A percentile compares a stretch with the other conserved stretches of the same genome.
Conservation (phyloP, 225 moss, liverwort and hornwort genomes). For the Bryoerythrophyllum caledonicum region DNA sequence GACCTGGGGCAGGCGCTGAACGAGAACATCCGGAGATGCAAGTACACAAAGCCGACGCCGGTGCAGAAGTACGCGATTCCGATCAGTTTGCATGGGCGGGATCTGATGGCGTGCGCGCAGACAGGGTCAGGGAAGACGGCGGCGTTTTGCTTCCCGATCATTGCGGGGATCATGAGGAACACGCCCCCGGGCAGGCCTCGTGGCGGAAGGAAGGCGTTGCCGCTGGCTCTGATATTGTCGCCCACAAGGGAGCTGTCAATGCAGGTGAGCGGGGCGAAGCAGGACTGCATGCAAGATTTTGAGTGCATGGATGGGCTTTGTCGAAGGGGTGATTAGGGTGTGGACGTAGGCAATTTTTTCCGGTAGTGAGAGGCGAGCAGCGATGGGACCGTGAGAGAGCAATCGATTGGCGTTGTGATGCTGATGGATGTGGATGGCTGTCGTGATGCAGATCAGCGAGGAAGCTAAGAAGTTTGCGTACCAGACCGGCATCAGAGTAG, state of each 20-base stretch:
- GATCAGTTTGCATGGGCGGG: slow-evolving; percentile 86
- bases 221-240: slow-evolving; percentile 72
- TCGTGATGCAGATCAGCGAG: slow-evolving; percentile 76
- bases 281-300: background rate
- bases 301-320: background rate
- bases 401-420: background rate
- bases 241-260: slow-evolving; percentile 82
- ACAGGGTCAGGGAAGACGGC: slow-evolving; percentile 98
- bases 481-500: slow-evolving; percentile 94
- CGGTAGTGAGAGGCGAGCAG: background rate
- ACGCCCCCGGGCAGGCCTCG: slow-evolving; percentile 86
- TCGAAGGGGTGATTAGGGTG: background rate
- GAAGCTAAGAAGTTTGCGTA: slow-evolving; percentile 99
- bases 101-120: slow-evolving; percentile 98
- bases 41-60: slow-evolving; percentile 95
- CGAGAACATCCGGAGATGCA: slow-evolving; percentile 96
- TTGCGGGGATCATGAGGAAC: slow-evolving; percentile 93
- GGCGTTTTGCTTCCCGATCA: slow-evolving; percentile 96
- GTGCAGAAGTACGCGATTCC: slow-evolving; percentile 99
- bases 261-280: slow-evolving; percentile 37
- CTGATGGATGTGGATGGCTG: background rate
- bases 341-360: too few species aligned
- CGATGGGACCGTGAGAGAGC: background rate
- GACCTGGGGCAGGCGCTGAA: slow-evolving; percentile 92
- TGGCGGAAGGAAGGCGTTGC: slow-evolving; percentile 81